A percentile compares a stretch with the other conserved stretches of the same genome.
Evolutionary conservation across 2,329 filamentous ascomycete genomes (phyloP).

Genomic region (Cladorrhinum sp.): DNA sequence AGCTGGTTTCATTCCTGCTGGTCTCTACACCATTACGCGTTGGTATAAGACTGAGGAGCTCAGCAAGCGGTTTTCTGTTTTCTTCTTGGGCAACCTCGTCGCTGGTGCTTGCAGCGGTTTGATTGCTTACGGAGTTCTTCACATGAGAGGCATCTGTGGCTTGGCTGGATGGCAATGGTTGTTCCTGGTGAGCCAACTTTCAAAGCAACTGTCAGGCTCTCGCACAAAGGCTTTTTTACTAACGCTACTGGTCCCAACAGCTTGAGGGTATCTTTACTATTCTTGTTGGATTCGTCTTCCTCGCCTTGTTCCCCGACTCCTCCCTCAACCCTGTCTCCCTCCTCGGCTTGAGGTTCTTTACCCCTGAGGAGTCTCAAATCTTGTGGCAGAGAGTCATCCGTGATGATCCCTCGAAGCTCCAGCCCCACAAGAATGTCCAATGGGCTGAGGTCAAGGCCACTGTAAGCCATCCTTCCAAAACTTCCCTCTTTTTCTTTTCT

Average conservation of each 20-base stretch:
- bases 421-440: constrained; percentile 27
- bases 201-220: background rate
- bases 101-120: constrained; percentile 40
- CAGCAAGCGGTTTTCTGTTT: constrained; percentile 43
- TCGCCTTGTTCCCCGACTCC: constrained; percentile 32
- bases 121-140: constrained; percentile 39
- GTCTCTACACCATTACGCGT: constrained; percentile 45
- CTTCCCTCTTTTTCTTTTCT: background rate
- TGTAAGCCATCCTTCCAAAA: constrained; percentile 25
- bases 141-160: constrained; percentile 33
- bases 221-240: no score
- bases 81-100: constrained; percentile 44
- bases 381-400: constrained; percentile 33
- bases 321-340: constrained; percentile 32
- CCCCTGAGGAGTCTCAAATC: constrained; percentile 35
- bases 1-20: constrained; percentile 45
- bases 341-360: constrained; percentile 33
- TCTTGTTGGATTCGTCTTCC: constrained; percentile 32
- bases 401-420: constrained; percentile 37
- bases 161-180: constrained; percentile 37
- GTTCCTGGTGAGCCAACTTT: constrained; percentile 28
- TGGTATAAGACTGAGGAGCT: constrained; percentile 48
- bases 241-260: constrained; percentile 23
- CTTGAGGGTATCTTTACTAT: constrained; percentile 39
- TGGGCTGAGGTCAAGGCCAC: constrained; percentile 34